Base-by-base conservation (phyloP, 2,329 filamentous ascomycete species). In the Neodidymelliopsis sp. region DNA sequence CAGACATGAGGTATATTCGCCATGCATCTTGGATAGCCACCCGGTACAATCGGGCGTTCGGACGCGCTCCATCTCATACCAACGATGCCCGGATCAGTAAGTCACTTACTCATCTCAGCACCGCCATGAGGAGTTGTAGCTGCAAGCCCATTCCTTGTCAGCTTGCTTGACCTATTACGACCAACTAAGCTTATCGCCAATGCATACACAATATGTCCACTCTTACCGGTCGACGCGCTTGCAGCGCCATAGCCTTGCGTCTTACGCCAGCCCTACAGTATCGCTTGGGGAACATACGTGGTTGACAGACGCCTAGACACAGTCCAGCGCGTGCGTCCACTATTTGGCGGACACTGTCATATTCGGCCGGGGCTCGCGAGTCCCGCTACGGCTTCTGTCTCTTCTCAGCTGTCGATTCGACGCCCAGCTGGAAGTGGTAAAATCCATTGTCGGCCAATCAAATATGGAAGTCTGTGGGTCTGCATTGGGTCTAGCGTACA, bases 351-450 rank as follows among this genome's bases (percentile, higher is more conserved):
- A 7, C 9, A 30, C n/a, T 20, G 29, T 29, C 2, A n/a, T 35
- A 36, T 18, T 25, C 27, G 40, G 19, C 30, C 40, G 40, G 35
- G 13, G 16, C 25, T 44, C 19, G 35, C 34, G 34, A 35, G 19
- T 44, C 11, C 22, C 44, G 40, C 29, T 40, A 4, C n/a, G 19
- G 10, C 35, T 36, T 9, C 36, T 10, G 35, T 10, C n/a, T 11
- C 29, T 19, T 29, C 30, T 20, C 22, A 35, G 40, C 20, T 44
- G 18, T 20, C 40, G 34, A 39, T 43, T 50, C 40, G 35, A 28
- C 33, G 38, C 47, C 18, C 12, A 34, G 40, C 40, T 34, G 20
- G 33, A 42, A 49, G 38, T 36, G 45, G 45, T 36, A 19, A 16
- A 33, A 27, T 10, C 28, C 9, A 22, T 8, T 23, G 4, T 29